phyloP scores from a whole-genome alignment of 2,329 filamentous ascomycete genomes.

The Penicillium polonicum region DNA sequence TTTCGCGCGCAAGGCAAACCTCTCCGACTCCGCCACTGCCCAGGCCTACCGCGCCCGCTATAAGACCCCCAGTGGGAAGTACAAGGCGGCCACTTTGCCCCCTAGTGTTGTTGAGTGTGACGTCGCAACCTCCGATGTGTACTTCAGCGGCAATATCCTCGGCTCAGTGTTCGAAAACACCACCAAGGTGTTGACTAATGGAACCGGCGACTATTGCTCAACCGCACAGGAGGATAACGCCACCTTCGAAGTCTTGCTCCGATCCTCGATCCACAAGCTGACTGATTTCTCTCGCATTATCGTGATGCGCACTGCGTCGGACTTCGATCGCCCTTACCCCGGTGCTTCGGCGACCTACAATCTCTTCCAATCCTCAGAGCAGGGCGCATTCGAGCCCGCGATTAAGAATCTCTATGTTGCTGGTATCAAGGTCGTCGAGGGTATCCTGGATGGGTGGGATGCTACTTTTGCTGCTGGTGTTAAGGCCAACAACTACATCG shows the following conservation, averaged over 20 bases:
- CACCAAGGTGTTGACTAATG: constrained; percentile 64
- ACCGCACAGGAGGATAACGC: constrained; percentile 73
- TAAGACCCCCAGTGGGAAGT: constrained; percentile 30
- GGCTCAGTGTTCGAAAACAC: constrained; percentile 65
- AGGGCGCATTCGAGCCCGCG: constrained; percentile 64
- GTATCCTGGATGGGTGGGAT: constrained; percentile 63
- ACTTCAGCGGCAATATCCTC: constrained; percentile 63
- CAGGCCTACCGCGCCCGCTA: constrained; percentile 58
- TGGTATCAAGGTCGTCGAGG: constrained; percentile 63
- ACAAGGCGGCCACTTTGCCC: constrained; percentile 43
- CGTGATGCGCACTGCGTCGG: constrained; percentile 66
- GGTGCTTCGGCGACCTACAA: constrained; percentile 58
- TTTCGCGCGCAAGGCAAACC: constrained; percentile 53
- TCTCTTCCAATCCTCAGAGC: constrained; percentile 55
- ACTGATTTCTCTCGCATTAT: constrained; percentile 68
- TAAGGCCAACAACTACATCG: constrained; percentile 63
- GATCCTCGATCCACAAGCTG: constrained; percentile 55
- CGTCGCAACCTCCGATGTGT: constrained; percentile 68
- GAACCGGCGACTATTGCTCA: constrained; percentile 66
- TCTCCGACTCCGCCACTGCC: constrained; percentile 54
- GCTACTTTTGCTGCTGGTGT: constrained; percentile 58
- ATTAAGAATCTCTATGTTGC: constrained; percentile 66
- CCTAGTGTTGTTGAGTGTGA: constrained; percentile 66
- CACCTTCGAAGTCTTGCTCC: constrained; percentile 63
- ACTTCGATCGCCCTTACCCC: constrained; percentile 69